Base-by-base conservation (phyloP, 331 rosid species). In the Quercus tomentella region DNA sequence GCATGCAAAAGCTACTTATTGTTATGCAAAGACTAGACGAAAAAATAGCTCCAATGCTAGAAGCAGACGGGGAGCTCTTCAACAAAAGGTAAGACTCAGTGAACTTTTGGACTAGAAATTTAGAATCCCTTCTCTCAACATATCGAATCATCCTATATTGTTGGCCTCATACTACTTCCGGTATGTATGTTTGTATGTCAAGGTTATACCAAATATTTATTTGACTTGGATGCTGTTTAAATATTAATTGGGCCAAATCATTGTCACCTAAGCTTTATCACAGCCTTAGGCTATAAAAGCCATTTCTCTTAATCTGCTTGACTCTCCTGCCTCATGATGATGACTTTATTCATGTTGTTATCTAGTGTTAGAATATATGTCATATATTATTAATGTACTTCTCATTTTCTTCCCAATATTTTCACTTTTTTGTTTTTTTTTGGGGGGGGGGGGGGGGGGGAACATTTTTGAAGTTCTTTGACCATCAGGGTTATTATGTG, bases 11-110 rank as follows among this genome's bases (percentile, higher is more conserved):
- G 92, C 90, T 95, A 49, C 96, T 95, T 58, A 90, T 95, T 63
- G 98, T 95, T 74, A 95, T 95, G 99, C 97, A 88, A 83, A 91
- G 98, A 77, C 94, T 95, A 21, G 99, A 95, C 60, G 84, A 88
- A 67, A 93, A 93, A 85, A 93, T 95, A 79, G 97, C 91, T 70
- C 92, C 96, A 15, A 90, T 91, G 98, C 91, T 93, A 21, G 94
- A 95, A 77, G 88, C 93, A 12, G 99, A 95, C 74, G 99, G 99
- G 76, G 98, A 87, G 80, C 93, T 83, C 81, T 95, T 95, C 89
- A 95, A 81, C 82, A 86, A 86, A 83, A 93, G 98, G 99, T 90
- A 74, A 80, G 83, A 77, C 21, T 55, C 7, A 3, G 55, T 25
- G 70, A 71, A 60, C 45, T 37, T 65, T 43, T 54, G 12, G 18